These are phyloP conservation scores for Phytophthora niederhauseri DNA, from an alignment of 352 stramenopile species.

Conservation along the genomic window DNA sequence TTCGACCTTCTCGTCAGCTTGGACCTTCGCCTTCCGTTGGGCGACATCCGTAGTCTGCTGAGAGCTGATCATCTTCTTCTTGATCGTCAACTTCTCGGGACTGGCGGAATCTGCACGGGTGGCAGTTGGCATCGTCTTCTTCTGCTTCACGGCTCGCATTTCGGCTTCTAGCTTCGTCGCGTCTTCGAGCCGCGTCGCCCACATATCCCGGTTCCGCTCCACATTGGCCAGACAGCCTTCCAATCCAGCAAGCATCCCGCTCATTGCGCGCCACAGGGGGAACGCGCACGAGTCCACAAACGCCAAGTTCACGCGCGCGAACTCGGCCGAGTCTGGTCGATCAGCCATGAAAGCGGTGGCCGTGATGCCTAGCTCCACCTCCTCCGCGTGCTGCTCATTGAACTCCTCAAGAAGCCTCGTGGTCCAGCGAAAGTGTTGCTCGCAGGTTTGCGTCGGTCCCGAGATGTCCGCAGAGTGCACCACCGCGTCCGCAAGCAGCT, in stretches of 20 bases:
- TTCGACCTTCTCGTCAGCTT: not conserved
- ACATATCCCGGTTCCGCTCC: slow-evolving; percentile 72
- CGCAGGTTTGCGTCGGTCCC: slow-evolving; percentile 59
- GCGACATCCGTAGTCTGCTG: not conserved
- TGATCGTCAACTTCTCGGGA: slow-evolving; percentile 23
- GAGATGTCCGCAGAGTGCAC: slow-evolving; percentile 85
- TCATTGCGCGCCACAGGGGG: slow-evolving; percentile 79
- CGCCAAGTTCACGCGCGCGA: slow-evolving; percentile 75
- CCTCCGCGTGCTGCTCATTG: slow-evolving; percentile 80
- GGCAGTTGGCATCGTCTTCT: slow-evolving; percentile 1
- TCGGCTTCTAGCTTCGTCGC: slow-evolving; percentile 27
- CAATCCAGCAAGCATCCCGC: slow-evolving; percentile 65
- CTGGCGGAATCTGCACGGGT: not conserved
- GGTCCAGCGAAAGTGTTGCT: slow-evolving; percentile 73
- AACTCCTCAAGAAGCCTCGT: slow-evolving; percentile 77
- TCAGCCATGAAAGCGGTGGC: slow-evolving; percentile 85
- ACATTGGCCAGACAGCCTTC: slow-evolving; percentile 67
- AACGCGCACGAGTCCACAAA: slow-evolving; percentile 89
- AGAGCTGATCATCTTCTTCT: slow-evolving; percentile 12
- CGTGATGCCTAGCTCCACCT: slow-evolving; percentile 64
- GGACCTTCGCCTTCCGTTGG: not conserved
- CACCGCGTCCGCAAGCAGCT: slow-evolving; percentile 77
- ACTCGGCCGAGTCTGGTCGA: slow-evolving; percentile 58
- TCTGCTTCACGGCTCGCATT: slow-evolving; percentile 4
- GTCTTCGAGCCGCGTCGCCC: slow-evolving; percentile 45